Evolutionary conservation across 2,329 filamentous ascomycete genomes (phyloP).

Genomic region (Gnomoniopsis sp.): DNA sequence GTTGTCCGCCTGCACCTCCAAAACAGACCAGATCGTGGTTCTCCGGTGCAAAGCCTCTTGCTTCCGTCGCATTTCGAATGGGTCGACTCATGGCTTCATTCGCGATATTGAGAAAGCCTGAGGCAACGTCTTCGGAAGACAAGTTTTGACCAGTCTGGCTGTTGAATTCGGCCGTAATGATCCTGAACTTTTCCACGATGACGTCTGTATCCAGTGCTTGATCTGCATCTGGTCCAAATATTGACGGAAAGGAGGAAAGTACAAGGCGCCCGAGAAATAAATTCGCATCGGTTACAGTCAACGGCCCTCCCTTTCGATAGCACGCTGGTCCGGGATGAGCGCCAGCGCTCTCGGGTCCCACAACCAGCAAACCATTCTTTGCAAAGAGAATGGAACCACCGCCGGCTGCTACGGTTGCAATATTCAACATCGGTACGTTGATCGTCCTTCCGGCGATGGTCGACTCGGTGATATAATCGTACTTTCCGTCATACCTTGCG

Average conservation of each 20-base stretch:
- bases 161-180: slow-evolving; percentile 39
- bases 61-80: slow-evolving; percentile 71
- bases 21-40: slow-evolving; percentile 56
- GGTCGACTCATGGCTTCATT: slow-evolving; percentile 76
- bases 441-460: slow-evolving; percentile 69
- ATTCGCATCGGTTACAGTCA: slow-evolving; percentile 73
- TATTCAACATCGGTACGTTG: slow-evolving; percentile 69
- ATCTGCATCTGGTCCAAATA: slow-evolving; percentile 66
- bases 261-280: slow-evolving; percentile 49
- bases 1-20: slow-evolving; percentile 44
- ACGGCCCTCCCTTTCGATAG: slow-evolving; percentile 66
- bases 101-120: slow-evolving; percentile 71
- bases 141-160: slow-evolving; percentile 29
- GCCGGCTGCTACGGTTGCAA: slow-evolving; percentile 63
- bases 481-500: slow-evolving; percentile 63
- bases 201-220: slow-evolving; percentile 43
- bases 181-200: slow-evolving; percentile 36
- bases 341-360: slow-evolving; percentile 69
- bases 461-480: slow-evolving; percentile 71
- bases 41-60: slow-evolving; percentile 37
- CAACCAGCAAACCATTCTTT: slow-evolving; percentile 67
- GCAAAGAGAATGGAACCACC: slow-evolving; percentile 57
- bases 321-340: slow-evolving; percentile 71
- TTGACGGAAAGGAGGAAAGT: slow-evolving; percentile 67
- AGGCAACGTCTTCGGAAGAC: slow-evolving; percentile 45